A percentile compares a stretch with the other conserved stretches of the same genome.
Evolutionary conservation across 1,284 basidiomycete genomes (phyloP).

Genomic region (Apiotrichum laibachii): DNA sequence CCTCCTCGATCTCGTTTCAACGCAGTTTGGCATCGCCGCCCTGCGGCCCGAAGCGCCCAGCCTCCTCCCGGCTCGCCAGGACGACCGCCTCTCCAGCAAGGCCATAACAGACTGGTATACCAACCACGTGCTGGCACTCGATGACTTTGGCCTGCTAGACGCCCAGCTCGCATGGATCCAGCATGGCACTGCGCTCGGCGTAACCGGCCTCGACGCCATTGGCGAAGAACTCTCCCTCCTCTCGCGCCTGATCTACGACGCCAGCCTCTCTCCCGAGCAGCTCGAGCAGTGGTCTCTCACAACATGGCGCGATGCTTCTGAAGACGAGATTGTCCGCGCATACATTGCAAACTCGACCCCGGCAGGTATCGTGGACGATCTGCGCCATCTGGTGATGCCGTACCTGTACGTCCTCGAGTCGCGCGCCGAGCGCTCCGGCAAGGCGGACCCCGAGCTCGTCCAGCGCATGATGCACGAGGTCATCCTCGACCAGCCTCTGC

Average conservation of each 20-base stretch:
- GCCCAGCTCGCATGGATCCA: constrained; percentile 74
- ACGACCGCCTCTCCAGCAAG: constrained; percentile 10
- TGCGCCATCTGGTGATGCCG: constrained; percentile 75
- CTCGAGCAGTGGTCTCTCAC: constrained; percentile 64
- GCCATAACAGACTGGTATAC: constrained; percentile 73
- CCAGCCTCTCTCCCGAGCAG: constrained; percentile 42
- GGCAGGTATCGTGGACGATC: constrained; percentile 64
- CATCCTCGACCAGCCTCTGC: constrained; percentile 65
- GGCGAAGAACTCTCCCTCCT: constrained; percentile 87
- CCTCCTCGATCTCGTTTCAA: constrained; percentile 14
- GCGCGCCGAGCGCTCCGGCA: constrained; percentile 71
- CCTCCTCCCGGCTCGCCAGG: constrained; percentile 25
- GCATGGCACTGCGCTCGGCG: constrained; percentile 75
- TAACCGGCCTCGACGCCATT: constrained; percentile 73
- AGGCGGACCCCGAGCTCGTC: constrained; percentile 62
- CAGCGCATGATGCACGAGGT: constrained; percentile 66
- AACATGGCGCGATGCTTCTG: constrained; percentile 67
- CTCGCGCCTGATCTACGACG: constrained; percentile 79
- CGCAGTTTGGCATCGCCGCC: constrained; percentile 6
- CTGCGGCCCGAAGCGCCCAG: constrained; percentile 1
- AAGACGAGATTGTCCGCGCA: constrained; percentile 64
- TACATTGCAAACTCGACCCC: constrained; percentile 72
- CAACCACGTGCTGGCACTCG: constrained; percentile 61
- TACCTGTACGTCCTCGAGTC: constrained; percentile 87
- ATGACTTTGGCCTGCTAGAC: constrained; percentile 73